Evolutionary conservation across 2,329 filamentous ascomycete species (phyloP).

Genomic region (Rugonectria rugulosa): DNA sequence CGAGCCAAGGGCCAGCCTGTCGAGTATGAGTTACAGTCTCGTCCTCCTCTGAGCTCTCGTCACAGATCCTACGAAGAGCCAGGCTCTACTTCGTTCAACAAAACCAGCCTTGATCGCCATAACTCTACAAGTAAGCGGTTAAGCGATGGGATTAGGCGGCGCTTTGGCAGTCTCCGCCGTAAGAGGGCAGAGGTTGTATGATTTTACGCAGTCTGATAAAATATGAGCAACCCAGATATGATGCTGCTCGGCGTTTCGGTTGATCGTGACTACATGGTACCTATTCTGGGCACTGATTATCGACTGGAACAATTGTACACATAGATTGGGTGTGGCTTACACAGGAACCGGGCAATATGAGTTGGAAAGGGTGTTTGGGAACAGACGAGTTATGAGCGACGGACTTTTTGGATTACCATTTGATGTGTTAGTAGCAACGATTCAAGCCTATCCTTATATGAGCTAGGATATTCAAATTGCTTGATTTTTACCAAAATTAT

Average conservation of each 20-base stretch:
- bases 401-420: too few species aligned
- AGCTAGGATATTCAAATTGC: too few species aligned
- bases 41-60: constrained; percentile 44
- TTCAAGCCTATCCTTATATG: too few species aligned
- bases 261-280: too few species aligned
- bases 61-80: constrained; percentile 54
- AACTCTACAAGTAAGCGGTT: constrained; percentile 54
- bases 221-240: not conserved
- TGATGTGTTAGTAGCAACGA: too few species aligned
- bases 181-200: constrained; percentile 45
- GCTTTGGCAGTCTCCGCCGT: constrained; percentile 60
- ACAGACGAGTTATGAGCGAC: too few species aligned
- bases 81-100: constrained; percentile 34
- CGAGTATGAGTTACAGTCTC: constrained; percentile 59
- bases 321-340: constrained; percentile 10
- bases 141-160: constrained; percentile 60
- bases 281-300: too few species aligned
- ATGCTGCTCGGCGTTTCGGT: constrained; percentile 6
- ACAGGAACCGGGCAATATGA: too few species aligned
- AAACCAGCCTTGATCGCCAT: constrained; percentile 45
- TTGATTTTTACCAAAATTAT: too few species aligned
- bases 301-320: not conserved
- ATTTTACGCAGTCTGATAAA: not conserved
- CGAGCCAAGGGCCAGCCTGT: constrained; percentile 43
- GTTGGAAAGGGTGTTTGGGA: too few species aligned